phyloP scores from a whole-genome alignment of 495 filamentous ascomycete genomes.

The Tuber melanosporum region DNA sequence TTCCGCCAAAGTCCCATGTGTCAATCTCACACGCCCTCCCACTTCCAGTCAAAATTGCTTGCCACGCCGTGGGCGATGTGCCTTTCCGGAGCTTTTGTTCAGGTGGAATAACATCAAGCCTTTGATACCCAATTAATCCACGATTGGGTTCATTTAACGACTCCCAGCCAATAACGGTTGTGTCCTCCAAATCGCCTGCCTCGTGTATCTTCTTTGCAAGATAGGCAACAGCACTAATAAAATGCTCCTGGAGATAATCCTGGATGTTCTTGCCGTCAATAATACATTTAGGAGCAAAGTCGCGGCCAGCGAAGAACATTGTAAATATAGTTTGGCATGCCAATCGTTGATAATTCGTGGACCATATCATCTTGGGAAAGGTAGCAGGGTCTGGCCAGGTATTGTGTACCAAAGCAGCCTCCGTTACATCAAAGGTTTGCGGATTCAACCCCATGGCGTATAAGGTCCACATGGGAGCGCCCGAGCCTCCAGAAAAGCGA shows the following conservation, averaged over 20 bases:
- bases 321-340: slow-evolving; percentile 69
- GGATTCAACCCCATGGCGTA: slow-evolving; percentile 92
- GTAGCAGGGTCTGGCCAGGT: slow-evolving; percentile 77
- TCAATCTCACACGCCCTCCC: slow-evolving; percentile 82
- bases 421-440: slow-evolving; percentile 70
- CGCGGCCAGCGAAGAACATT: slow-evolving; percentile 70
- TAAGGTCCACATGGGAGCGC: slow-evolving; percentile 94
- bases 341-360: slow-evolving; percentile 81
- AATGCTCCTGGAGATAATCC: slow-evolving; percentile 87
- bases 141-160: slow-evolving; percentile 90
- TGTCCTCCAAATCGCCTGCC: slow-evolving; percentile 79
- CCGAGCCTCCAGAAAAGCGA: slow-evolving; percentile 84
- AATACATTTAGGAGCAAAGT: slow-evolving; percentile 92
- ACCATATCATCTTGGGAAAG: slow-evolving; percentile 99
- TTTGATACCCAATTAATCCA: slow-evolving; percentile 77
- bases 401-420: slow-evolving; percentile 92
- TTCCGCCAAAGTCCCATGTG: slow-evolving; percentile 86
- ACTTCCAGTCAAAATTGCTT: slow-evolving; percentile 82
- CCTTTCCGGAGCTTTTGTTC: slow-evolving; percentile 92
- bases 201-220: slow-evolving; percentile 80
- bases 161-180: slow-evolving; percentile 91
- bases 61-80: slow-evolving; percentile 89
- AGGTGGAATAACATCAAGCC: slow-evolving; percentile 70
- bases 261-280: slow-evolving; percentile 94
- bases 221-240: slow-evolving; percentile 68